Percentiles rank a stretch among this genome's conserved stretches.
Evolutionary conservation across 1,139 yeast species (phyloP).

Genomic region (Nadsonia commutata): DNA sequence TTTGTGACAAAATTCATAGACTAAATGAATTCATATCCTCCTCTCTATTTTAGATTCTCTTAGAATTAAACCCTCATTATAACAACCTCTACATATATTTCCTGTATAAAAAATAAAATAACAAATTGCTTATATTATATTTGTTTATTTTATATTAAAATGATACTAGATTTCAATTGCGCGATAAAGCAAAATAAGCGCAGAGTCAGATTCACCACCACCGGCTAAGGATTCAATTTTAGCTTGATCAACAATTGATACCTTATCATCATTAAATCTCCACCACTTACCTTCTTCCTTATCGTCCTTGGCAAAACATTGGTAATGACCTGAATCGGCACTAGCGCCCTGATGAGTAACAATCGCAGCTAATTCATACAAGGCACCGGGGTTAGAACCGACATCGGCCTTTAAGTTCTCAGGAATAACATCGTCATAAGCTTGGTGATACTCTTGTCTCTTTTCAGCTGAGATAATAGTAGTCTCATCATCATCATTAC

Average conservation of each 20-base stretch:
- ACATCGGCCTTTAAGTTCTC: constrained; percentile 25
- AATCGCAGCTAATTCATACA: constrained; percentile 70
- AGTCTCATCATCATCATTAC: constrained; percentile 19
- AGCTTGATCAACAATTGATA: constrained; percentile 59
- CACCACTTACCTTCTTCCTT: constrained; percentile 67
- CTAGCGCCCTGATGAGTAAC: constrained; percentile 91
- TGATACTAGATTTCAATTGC: constrained; percentile 42
- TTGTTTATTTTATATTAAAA: constrained; percentile 10
- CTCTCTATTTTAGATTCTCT: no score
- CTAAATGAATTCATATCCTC: background rate
- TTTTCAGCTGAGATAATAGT: constrained; percentile 22
- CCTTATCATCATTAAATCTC: constrained; percentile 89
- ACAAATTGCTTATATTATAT: background rate
- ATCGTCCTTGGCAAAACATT: constrained; percentile 67
- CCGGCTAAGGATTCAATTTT: constrained; percentile 80
- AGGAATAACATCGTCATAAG: constrained; percentile 18
- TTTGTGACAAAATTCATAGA: background rate
- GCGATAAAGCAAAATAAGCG: constrained; percentile 72
- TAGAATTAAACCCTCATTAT: no score
- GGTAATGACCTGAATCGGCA: constrained; percentile 97
- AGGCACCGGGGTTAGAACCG: constrained; percentile 76
- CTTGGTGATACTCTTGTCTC: constrained; percentile 23
- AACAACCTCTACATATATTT: no score
- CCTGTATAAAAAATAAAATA: background rate
- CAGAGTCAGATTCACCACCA: constrained; percentile 96